Evolutionary conservation across 1,284 basidiomycete genomes (phyloP).

Genomic region (Sanghuangporus baumii): DNA sequence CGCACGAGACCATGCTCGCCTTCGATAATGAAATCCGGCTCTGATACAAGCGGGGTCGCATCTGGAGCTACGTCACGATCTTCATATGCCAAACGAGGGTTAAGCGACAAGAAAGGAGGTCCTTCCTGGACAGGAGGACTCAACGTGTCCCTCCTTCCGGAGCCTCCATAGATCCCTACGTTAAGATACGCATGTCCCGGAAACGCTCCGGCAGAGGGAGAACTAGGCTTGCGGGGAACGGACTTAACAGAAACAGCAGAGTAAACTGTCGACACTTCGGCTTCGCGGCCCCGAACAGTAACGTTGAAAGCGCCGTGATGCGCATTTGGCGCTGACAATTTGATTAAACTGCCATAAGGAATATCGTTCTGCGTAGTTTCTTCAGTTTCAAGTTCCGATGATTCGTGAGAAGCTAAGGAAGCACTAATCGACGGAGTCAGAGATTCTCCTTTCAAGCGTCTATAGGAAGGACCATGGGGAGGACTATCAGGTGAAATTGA

Average conservation of each 20-base stretch:
- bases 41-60: conserved; percentile 55
- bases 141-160: conserved; percentile 33
- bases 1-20: conserved; percentile 85
- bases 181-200: conserved; percentile 9
- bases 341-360: conserved; percentile 77
- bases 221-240: conserved; percentile 39
- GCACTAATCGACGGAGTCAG: conserved; percentile 19
- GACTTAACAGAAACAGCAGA: conserved; percentile 76
- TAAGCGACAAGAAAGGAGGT: conserved; percentile 21
- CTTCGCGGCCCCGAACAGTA: conserved; percentile 43
- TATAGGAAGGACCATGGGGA: not conserved
- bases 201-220: conserved; percentile 24
- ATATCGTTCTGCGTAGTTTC: conserved; percentile 56
- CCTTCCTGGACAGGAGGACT: conserved; percentile 22
- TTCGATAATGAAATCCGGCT: conserved; percentile 67
- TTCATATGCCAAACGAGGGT: conserved; percentile 57
- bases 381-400: conserved; percentile 30
- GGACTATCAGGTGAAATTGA: not conserved
- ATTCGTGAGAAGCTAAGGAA: conserved; percentile 13
- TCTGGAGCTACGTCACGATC: conserved; percentile 80
- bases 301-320: conserved; percentile 50
- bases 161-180: not conserved
- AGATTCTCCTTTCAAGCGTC: conserved; percentile 9
- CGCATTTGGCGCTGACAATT: conserved; percentile 72
- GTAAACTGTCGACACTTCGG: conserved; percentile 79